Base-by-base conservation (phyloP, 371 early-diverging fungal species). In the Mortierella sp. region DNA sequence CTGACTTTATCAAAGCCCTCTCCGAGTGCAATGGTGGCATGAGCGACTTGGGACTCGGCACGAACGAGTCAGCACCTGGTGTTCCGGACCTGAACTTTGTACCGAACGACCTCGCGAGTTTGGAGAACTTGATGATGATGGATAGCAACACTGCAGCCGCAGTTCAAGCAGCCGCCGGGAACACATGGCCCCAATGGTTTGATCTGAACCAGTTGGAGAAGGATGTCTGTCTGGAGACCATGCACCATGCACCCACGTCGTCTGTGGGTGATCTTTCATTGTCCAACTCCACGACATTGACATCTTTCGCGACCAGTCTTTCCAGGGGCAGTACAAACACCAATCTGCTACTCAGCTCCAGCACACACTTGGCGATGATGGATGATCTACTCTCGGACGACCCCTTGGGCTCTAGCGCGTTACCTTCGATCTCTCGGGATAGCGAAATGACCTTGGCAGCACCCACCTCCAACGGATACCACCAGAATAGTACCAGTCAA, bases 171-270 rank as follows among this genome's bases (percentile, higher is more conserved):
- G 68, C 76, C 2, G 68, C 76, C 2, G 53, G 64, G 12, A 68
- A 53, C 6, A 54, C 69, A 0, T 74, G 76, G 76, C 76, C 76
- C 21, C 58, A 67, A 43, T 68, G 76, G 76, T 67, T 74, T 28
- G 77, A 76, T 50, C 56, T 68, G 17, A 50, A 48, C 39, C 77
- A 69, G 55, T 54, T 76, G 27, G 77, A 2, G 57, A 56, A 16
- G 71, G 71, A 2, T n/a, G n/a, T n/a, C n/a, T n/a, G n/a, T n/a
- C n/a, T n/a, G n/a, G n/a, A n/a, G n/a, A n/a, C n/a, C n/a, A n/a
- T n/a, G n/a, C n/a, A n/a, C n/a, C n/a, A n/a, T 52, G 37, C 66
- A 29, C 65, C 72, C 54, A 61, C 65, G 3, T 57, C 65, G 31
- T 71, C 65, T 27, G 49, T 52, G 60, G 44, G 5, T 57, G 45